Conservation (phyloP, 768 basidiomycete genomes). For the Coprinopsis strossmayeri region DNA sequence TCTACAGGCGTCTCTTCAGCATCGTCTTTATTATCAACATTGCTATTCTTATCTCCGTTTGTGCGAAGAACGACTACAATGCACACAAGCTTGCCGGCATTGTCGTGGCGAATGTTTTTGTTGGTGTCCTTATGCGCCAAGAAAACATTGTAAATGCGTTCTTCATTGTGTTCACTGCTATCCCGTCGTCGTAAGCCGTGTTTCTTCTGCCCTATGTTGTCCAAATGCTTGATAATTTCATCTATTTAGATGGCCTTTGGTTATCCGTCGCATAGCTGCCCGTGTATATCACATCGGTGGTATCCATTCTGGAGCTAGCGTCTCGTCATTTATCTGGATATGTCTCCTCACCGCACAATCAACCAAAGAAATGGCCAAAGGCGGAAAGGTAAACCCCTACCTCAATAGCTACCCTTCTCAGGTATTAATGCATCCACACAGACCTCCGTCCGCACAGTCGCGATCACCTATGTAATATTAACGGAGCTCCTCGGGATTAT, state of each 20-base stretch:
- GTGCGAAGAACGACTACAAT: constrained; percentile 26
- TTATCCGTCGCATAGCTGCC: constrained; percentile 45
- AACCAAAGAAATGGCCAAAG: constrained; percentile 38
- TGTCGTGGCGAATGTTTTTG: constrained; percentile 43
- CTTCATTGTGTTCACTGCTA: constrained; percentile 45
- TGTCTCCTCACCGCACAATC: constrained; percentile 43
- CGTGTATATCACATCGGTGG: constrained; percentile 57
- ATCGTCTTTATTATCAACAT: constrained; percentile 52
- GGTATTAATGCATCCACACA: no score
- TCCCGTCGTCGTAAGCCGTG: constrained; percentile 43
- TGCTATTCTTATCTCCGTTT: constrained; percentile 39
- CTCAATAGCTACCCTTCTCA: no score
- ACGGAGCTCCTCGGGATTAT: constrained; percentile 42
- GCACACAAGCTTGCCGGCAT: constrained; percentile 32
- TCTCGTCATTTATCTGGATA: constrained; percentile 49
- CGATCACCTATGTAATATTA: constrained; percentile 46
- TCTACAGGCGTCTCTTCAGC: constrained; percentile 55
- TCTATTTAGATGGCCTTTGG: constrained; percentile 42
- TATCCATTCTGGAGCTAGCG: constrained; percentile 52
- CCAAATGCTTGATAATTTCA: constrained; percentile 2
- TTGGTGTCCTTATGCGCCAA: constrained; percentile 42
- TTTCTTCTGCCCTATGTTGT: not conserved
- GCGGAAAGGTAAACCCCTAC: no score
- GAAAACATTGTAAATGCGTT: constrained; percentile 56
- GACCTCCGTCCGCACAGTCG: constrained; percentile 42